Evolutionary conservation across 768 basidiomycete species (phyloP).

Genomic region (Russula dissimulans): DNA sequence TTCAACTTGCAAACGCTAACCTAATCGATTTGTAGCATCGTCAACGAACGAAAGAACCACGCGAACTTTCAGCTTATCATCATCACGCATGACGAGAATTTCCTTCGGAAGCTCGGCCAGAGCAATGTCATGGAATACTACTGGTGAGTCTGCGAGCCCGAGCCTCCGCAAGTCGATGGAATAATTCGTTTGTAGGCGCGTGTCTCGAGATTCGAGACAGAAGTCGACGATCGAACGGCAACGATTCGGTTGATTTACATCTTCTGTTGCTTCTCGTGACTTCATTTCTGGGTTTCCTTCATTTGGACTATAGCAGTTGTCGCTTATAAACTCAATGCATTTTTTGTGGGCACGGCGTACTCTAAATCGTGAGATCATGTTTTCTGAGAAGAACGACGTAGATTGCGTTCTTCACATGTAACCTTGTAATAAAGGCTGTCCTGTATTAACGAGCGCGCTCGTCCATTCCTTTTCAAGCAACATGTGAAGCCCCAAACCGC

Average conservation of each 20-base stretch:
- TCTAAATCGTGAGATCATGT: background rate
- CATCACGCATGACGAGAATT: slow-evolving; percentile 96
- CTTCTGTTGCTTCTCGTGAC: background rate
- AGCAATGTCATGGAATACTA: slow-evolving; percentile 92
- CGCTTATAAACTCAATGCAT: background rate
- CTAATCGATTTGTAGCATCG: slow-evolving; percentile 52
- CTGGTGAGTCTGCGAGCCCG: slow-evolving; percentile 44
- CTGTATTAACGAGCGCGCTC: no score
- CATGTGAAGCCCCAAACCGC: no score
- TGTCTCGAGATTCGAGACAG: slow-evolving; percentile 49
- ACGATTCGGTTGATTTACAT: slow-evolving; percentile 17
- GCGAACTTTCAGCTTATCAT: slow-evolving; percentile 94
- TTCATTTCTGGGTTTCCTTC: background rate
- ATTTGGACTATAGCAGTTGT: background rate
- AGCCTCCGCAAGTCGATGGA: background rate
- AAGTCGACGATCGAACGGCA: slow-evolving; percentile 33
- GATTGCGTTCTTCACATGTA: no score
- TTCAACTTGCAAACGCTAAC: background rate
- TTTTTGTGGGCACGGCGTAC: background rate
- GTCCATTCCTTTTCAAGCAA: no score
- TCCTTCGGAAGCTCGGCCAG: slow-evolving; percentile 84
- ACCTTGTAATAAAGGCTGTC: no score
- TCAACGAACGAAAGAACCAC: slow-evolving; percentile 82
- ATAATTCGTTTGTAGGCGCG: slow-evolving; percentile 52
- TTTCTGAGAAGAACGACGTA: background rate